phyloP scores from a whole-genome alignment of 306 rosid species.

The Malus sylvestris region DNA sequence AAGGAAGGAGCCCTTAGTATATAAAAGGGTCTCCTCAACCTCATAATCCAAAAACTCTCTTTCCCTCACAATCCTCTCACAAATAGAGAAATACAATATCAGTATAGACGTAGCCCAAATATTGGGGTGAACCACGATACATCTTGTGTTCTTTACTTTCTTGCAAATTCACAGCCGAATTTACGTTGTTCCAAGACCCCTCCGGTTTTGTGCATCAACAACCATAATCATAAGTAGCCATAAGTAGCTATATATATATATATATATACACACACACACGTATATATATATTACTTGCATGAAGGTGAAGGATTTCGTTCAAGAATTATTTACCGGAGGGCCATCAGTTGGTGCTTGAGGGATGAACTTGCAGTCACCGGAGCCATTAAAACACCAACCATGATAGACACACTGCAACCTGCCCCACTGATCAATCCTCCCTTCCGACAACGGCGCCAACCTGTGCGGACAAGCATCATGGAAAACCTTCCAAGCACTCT shows the following conservation, averaged over 20 bases:
- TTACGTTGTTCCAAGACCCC: no score
- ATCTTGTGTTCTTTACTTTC: no score
- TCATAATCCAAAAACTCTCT: no score
- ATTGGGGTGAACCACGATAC: no score
- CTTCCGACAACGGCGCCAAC: conserved; percentile 88
- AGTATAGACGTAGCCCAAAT: no score
- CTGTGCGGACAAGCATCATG: conserved; percentile 90
- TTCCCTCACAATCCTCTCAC: no score
- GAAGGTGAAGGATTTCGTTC: not conserved
- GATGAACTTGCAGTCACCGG: conserved; percentile 77
- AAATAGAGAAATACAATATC: no score
- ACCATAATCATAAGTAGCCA: not conserved
- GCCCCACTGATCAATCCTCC: conserved; percentile 92
- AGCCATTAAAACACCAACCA: conserved; percentile 94
- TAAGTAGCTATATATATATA: not conserved
- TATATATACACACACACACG: not conserved
- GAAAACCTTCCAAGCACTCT: conserved; percentile 73
- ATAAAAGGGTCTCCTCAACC: no score
- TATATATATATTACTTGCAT: not conserved
- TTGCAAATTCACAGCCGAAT: no score
- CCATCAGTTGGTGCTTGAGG: conserved; percentile 84
- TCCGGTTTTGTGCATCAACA: no score
- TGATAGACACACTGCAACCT: conserved; percentile 91
- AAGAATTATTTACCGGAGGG: conserved; percentile 53
- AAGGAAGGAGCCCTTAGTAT: no score